A percentile compares a stretch with the other conserved stretches of the same genome.
Conservation (phyloP, 1,284 basidiomycete genomes). For the Taiwanofungus camphoratus region DNA sequence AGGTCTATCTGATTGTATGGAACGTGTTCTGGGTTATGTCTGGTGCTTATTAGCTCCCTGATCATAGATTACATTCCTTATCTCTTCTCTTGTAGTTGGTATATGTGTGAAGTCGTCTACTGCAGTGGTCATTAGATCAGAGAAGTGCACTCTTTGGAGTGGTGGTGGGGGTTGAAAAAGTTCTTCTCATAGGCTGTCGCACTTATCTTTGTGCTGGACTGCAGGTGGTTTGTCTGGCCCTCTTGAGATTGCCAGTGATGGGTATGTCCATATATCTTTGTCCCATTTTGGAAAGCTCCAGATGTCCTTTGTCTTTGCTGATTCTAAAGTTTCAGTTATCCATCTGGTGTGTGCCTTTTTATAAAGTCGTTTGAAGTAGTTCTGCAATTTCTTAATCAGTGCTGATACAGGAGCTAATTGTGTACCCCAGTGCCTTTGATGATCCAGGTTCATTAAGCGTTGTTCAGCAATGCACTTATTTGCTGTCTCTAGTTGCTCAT, state of each 20-base stretch:
- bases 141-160: neutral
- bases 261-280: constrained; percentile 1
- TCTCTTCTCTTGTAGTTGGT: neutral
- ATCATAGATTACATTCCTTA: neutral
- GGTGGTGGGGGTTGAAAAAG: neutral
- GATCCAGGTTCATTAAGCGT: neutral
- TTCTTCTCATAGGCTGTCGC: constrained; percentile 9
- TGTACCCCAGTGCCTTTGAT: neutral
- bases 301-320: constrained; percentile 1
- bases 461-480: neutral
- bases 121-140: too few relatives aligned
- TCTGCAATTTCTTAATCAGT: constrained; percentile 1
- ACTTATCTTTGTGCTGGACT: constrained; percentile 3
- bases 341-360: constrained; percentile 1
- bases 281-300: constrained; percentile 4
- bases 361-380: constrained; percentile 6
- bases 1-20: too few relatives aligned
- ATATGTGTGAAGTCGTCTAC: neutral
- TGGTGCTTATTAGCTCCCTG: too few relatives aligned
- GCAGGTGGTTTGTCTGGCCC: neutral
- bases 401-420: neutral
- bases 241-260: constrained; percentile 4
- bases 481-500: neutral
- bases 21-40: too few relatives aligned
- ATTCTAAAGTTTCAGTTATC: constrained; percentile 1